A percentile compares a stretch with the other conserved stretches of the same genome.
phyloP scores from a whole-genome alignment of 2,329 filamentous ascomycete species.

The Fusarium succisae region DNA sequence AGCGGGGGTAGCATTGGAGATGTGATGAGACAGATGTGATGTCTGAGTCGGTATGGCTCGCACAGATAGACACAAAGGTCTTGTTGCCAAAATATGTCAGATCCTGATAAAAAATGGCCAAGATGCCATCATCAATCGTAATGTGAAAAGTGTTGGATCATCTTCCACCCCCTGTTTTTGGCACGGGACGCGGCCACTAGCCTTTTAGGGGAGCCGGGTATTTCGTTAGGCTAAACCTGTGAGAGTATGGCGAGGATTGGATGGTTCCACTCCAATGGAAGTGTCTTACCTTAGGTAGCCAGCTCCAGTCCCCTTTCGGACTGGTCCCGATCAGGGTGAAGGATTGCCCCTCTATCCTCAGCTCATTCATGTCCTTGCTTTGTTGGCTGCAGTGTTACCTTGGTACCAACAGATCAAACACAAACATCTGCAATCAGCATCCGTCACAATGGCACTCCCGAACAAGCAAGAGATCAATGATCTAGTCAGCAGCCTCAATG shows the following conservation, averaged over 20 bases:
- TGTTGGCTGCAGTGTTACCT: neutral
- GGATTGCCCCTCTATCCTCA: neutral
- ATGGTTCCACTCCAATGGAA: neutral
- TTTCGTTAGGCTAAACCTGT: neutral
- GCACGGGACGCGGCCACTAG: neutral
- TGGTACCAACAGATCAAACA: neutral
- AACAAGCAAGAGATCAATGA: conserved; percentile 32
- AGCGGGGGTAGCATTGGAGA: neutral
- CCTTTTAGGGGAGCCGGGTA: neutral
- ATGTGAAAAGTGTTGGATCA: neutral
- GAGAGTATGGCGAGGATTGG: neutral
- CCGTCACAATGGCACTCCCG: conserved; percentile 22
- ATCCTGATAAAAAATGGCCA: neutral
- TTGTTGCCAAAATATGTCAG: neutral
- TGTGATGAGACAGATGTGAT: neutral
- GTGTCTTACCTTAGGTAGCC: neutral
- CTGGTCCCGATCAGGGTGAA: neutral
- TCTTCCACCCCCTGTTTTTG: neutral
- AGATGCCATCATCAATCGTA: neutral
- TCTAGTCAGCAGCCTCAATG: conserved; percentile 31
- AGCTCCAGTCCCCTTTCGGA: neutral
- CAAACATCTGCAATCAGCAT: neutral
- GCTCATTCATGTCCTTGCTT: neutral
- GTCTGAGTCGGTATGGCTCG: neutral
- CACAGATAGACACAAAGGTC: neutral